Base-by-base conservation (phyloP, 2,329 filamentous ascomycete species). In the Trichoderma endophyticum region DNA sequence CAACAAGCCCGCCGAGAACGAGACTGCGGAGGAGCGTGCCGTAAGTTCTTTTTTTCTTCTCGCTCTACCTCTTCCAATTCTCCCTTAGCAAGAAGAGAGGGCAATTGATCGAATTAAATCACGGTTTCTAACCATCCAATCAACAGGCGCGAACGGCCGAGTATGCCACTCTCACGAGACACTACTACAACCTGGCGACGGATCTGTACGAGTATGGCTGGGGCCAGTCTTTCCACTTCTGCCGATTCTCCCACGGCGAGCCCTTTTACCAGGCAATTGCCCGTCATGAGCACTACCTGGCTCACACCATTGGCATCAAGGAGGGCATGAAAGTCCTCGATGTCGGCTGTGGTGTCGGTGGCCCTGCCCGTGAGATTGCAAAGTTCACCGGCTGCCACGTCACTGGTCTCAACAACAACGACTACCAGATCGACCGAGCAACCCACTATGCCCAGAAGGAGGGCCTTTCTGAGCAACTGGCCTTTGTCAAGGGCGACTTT, bases 171-270 rank as follows among this genome's bases (percentile, higher is more conserved):
- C 84, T 98, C 80, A 98, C 95, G 62, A 91, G 93, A 86, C 94
- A 98, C 92, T 97, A 97, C 86, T 97, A 97, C 86, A 96, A 97
- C 83, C 89, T 97, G 48, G 93, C 93, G 6, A 97, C 94, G 74
- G 94, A 97, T 79, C 83, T 97, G 62, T 97, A 97, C 86, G 95
- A 98, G 85, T 95, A 97, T 78, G 95, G 94, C 78, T 98, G 95
- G 95, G 92, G 92, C 73, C 90, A 93, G 78, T 94, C 90, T 72
- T 98, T 98, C 88, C 95, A 98, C 84, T 98, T 98, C 88, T 97
- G 93, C 84, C 93, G 95, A 70, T 98, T 95, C 83, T 92, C 93
- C 71, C 86, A 91, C 76, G 92, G 92, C 78, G 95, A 98, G 84
- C 84, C 90, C 64, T 97, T 98, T 85, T 86, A 90, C 82, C 92